These are phyloP conservation scores for Knoxdaviesia capensis DNA, from an alignment of 2,329 filamentous ascomycete species.

Conservation along the genomic window DNA sequence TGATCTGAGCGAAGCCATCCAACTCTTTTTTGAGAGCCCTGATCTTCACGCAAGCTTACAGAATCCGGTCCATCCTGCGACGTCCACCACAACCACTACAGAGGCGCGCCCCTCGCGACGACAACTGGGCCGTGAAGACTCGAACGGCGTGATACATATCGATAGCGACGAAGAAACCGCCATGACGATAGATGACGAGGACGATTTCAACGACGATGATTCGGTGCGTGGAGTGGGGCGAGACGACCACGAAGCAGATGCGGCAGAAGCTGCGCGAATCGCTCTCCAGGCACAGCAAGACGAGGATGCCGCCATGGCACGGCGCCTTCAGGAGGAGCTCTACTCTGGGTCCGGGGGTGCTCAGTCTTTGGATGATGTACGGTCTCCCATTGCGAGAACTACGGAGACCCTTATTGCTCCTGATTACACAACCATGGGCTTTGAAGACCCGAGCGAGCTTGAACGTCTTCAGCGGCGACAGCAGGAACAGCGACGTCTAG, in stretches of 20 bases:
- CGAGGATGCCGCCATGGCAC: conserved; percentile 84
- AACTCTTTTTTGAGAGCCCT: conserved; percentile 77
- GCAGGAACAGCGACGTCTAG: no score
- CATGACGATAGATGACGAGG: conserved; percentile 17
- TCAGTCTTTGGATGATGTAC: conserved; percentile 38
- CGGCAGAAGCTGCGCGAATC: conserved; percentile 18
- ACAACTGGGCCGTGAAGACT: conserved; percentile 13
- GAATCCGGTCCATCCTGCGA: conserved; percentile 7
- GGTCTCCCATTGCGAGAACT: conserved; percentile 78
- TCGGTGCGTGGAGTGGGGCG: no score
- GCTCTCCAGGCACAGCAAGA: conserved; percentile 41
- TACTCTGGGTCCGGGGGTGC: conserved; percentile 36
- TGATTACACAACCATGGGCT: no score
- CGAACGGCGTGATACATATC: conserved; percentile 39
- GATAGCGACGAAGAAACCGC: conserved; percentile 45
- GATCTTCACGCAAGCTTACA: conserved; percentile 37
- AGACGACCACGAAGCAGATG: conserved; percentile 16
- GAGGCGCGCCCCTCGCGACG: conserved; percentile 11
- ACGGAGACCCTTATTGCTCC: conserved; percentile 72
- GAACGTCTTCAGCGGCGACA: no score
- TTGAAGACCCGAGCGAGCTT: no score
- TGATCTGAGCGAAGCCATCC: conserved; percentile 68
- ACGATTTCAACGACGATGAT: conserved; percentile 16
- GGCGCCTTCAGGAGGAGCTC: conserved; percentile 78
- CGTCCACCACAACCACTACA: conserved; percentile 12